phyloP scores from a whole-genome alignment of 441 rosid genomes.

The Gossypium schwendimanii region DNA sequence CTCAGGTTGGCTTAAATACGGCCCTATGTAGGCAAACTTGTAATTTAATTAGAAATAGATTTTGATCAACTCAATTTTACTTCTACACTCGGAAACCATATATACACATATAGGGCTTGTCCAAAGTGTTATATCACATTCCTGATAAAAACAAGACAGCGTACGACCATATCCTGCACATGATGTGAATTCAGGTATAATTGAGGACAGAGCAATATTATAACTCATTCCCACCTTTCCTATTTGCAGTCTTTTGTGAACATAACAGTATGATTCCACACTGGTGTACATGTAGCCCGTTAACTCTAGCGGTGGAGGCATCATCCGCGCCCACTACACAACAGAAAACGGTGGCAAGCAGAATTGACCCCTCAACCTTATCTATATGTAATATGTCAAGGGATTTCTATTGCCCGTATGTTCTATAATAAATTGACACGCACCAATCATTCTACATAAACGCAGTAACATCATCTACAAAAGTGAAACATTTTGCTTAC shows the following conservation, averaged over 20 bases:
- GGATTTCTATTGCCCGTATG: neutral
- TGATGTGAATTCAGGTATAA: constrained; percentile 7
- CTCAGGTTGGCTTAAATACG: too few relatives aligned
- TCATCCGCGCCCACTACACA: constrained; percentile 80
- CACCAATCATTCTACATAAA: neutral
- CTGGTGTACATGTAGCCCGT: constrained; percentile 58
- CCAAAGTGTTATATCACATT: neutral
- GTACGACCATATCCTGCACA: constrained; percentile 27
- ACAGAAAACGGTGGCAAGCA: constrained; percentile 80
- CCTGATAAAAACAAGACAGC: neutral
- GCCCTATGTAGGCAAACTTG: too few relatives aligned
- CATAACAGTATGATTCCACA: constrained; percentile 88
- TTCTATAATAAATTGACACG: constrained; percentile 5
- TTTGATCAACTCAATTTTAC: too few relatives aligned
- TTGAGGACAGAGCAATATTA: neutral
- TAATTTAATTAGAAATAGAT: too few relatives aligned
- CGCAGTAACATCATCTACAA: neutral
- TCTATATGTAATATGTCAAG: constrained; percentile 32
- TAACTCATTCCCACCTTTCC: neutral
- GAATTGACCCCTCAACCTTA: constrained; percentile 92
- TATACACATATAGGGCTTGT: neutral
- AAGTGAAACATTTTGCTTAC: constrained; percentile 37
- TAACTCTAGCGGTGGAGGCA: constrained; percentile 72
- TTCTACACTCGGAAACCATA: too few relatives aligned
- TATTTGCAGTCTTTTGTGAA: too few relatives aligned